These are phyloP conservation scores for Rosa multiflora DNA, from an alignment of 306 rosid species.

Conservation along the genomic window DNA sequence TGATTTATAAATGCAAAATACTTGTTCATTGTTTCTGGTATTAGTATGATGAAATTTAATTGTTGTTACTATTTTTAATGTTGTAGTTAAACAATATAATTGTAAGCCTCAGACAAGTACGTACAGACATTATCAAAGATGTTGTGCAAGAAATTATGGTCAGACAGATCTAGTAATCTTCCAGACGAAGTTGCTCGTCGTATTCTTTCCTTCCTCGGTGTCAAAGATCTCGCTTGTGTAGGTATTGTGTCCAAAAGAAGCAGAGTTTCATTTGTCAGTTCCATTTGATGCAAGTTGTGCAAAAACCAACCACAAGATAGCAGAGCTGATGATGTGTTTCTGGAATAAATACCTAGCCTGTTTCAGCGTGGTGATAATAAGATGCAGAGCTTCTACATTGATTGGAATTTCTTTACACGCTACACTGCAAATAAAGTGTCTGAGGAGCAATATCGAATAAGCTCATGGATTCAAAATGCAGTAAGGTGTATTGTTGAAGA, in stretches of 20 bases:
- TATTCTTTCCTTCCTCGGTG: constrained; percentile 1
- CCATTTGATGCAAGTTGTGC: background rate
- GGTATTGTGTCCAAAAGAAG: background rate
- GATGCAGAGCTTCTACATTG: background rate
- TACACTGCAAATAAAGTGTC: background rate
- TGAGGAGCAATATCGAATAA: background rate
- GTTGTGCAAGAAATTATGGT: too few species aligned
- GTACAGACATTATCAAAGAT: too few species aligned
- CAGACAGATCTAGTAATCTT: too few species aligned
- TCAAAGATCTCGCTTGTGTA: background rate
- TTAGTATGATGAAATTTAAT: too few species aligned
- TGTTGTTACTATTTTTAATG: too few species aligned
- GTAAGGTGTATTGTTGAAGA: background rate
- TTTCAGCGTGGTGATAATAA: background rate
- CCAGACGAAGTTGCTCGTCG: background rate
- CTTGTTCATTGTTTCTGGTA: too few species aligned
- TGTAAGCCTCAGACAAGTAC: too few species aligned
- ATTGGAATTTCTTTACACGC: background rate
- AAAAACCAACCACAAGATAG: background rate
- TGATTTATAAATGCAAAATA: too few species aligned
- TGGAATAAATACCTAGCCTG: background rate
- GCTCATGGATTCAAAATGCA: background rate
- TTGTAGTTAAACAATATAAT: too few species aligned
- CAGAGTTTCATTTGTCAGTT: background rate
- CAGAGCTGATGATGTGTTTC: background rate